Percentiles rank a stretch among this genome's conserved stretches.
Evolutionary conservation across 176 grass and related monocot genomes (phyloP).

Genomic region (Aegilops umbellulata): DNA sequence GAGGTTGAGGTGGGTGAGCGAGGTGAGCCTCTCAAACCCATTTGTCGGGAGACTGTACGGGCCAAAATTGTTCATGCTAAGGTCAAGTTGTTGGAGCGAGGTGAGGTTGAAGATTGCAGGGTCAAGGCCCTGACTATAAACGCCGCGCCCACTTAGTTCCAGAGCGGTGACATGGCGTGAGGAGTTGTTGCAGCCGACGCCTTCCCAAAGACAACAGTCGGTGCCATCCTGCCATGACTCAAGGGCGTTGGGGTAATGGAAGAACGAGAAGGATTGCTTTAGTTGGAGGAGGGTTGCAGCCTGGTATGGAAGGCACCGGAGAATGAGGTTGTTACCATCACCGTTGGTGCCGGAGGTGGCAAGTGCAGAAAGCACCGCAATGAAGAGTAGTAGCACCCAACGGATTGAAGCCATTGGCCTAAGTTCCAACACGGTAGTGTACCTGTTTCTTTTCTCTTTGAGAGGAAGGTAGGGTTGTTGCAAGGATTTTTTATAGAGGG

Average conservation of each 20-base stretch:
- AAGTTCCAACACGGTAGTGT: too few relatives aligned
- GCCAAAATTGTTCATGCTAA: background rate
- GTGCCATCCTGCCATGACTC: background rate
- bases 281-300: background rate
- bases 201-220: conserved; percentile 5
- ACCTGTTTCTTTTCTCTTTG: too few relatives aligned
- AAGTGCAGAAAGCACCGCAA: too few relatives aligned
- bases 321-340: too few relatives aligned
- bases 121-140: background rate
- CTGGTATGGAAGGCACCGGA: background rate
- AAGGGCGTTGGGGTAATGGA: background rate
- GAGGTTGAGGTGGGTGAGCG: conserved; percentile 25
- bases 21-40: background rate
- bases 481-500: too few relatives aligned
- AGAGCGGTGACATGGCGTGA: background rate
- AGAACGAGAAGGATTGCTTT: background rate
- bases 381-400: too few relatives aligned
- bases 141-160: background rate
- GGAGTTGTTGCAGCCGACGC: background rate
- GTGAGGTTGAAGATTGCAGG: background rate
- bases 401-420: too few relatives aligned
- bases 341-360: too few relatives aligned
- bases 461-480: too few relatives aligned
- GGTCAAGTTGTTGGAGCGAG: background rate
- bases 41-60: background rate